Conservation (phyloP, 306 rosid species). For the Medicago ruthenica region DNA sequence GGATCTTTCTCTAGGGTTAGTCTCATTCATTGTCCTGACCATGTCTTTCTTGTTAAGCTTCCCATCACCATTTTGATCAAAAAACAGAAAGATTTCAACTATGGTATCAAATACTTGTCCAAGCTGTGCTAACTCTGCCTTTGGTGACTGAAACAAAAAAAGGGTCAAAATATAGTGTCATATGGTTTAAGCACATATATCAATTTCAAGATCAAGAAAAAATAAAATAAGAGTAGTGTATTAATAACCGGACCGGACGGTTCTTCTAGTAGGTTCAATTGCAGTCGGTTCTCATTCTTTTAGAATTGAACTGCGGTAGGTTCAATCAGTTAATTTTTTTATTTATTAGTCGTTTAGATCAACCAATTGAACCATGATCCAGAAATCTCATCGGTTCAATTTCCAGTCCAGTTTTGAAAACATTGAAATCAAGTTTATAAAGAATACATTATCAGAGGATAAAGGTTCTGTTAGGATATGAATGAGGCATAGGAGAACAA, state of each 20-base stretch:
- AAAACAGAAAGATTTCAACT: conserved; percentile 74
- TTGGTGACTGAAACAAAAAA: conserved; percentile 58
- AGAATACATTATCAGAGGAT: conserved; percentile 55
- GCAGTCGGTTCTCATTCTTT: too few relatives aligned
- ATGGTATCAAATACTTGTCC: conserved; percentile 72
- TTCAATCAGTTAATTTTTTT: background rate
- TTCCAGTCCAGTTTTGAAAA: background rate
- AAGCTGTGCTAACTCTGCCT: conserved; percentile 62
- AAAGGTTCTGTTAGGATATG: conserved; percentile 71
- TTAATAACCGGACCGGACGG: background rate
- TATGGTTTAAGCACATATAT: conserved; percentile 16
- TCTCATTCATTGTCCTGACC: conserved; percentile 70
- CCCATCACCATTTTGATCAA: conserved; percentile 81
- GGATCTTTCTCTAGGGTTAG: conserved; percentile 73
- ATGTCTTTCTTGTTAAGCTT: conserved; percentile 78
- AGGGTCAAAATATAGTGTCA: background rate
- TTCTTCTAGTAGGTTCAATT: background rate
- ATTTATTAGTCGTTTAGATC: background rate
- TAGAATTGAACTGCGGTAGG: too few relatives aligned
- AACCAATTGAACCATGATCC: background rate
- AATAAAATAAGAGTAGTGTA: background rate
- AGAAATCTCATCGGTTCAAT: background rate
- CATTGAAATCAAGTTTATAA: conserved; percentile 20
- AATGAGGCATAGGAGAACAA: conserved; percentile 86
- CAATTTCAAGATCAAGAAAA: conserved; percentile 38